phyloP scores from a whole-genome alignment of 2,329 filamentous ascomycete genomes.

The Microthyrium microscopicum region DNA sequence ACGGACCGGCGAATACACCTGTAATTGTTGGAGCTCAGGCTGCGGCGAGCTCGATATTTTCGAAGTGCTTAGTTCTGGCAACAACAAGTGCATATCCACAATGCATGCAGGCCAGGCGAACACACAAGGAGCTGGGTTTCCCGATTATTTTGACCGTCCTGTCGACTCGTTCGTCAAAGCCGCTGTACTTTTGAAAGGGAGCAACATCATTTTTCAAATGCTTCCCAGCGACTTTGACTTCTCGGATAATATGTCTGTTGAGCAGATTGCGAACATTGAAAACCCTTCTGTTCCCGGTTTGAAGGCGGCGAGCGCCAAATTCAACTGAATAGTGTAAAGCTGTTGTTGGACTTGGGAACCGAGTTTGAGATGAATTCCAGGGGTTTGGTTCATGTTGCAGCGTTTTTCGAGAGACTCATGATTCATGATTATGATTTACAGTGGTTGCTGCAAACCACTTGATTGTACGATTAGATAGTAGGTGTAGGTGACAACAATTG shows the following conservation, averaged over 20 bases:
- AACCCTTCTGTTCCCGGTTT: neutral
- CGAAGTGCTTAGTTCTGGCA: constrained; percentile 49
- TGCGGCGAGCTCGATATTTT: constrained; percentile 66
- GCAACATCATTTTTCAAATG: constrained; percentile 38
- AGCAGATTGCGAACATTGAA: constrained; percentile 1
- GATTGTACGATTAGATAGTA: too few relatives aligned
- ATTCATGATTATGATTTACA: too few relatives aligned
- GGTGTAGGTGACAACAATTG: too few relatives aligned
- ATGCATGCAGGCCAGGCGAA: constrained; percentile 45
- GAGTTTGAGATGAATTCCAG: too few relatives aligned
- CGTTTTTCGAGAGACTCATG: too few relatives aligned
- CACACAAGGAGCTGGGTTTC: constrained; percentile 53
- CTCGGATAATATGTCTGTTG: constrained; percentile 10
- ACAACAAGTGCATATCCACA: constrained; percentile 49
- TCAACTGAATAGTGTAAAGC: too few relatives aligned
- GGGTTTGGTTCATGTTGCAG: too few relatives aligned
- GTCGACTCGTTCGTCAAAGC: constrained; percentile 41
- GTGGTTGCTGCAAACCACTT: too few relatives aligned
- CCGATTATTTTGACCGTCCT: constrained; percentile 57
- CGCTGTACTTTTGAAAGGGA: constrained; percentile 43
- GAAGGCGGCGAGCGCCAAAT: too few relatives aligned
- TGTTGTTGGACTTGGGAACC: too few relatives aligned
- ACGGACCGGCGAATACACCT: constrained; percentile 52
- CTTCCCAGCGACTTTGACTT: constrained; percentile 22
- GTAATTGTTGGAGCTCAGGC: constrained; percentile 54